Evolutionary conservation across 441 rosid species (phyloP).

Genomic region (Isatis lusitanica): DNA sequence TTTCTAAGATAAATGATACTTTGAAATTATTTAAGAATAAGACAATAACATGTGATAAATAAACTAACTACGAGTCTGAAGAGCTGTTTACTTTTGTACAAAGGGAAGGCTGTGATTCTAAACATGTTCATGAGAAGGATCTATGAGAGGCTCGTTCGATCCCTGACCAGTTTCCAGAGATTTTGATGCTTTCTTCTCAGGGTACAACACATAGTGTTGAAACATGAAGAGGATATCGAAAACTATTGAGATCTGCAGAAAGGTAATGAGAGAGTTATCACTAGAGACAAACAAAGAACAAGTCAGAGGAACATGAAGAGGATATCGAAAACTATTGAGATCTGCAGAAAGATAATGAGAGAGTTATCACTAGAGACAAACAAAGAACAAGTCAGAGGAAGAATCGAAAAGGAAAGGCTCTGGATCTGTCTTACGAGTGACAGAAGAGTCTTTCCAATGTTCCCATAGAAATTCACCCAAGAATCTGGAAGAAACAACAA

Average conservation of each 20-base stretch:
- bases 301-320: slow-evolving; percentile 69
- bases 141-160: slow-evolving; percentile 49
- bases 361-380: not conserved
- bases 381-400: not conserved
- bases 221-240: slow-evolving; percentile 79
- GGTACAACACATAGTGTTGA: slow-evolving; percentile 61
- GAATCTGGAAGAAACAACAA: slow-evolving; percentile 57
- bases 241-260: slow-evolving; percentile 66
- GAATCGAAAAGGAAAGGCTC: not conserved
- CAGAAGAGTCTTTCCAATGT: slow-evolving; percentile 79
- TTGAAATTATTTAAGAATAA: not conserved
- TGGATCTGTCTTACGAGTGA: slow-evolving; percentile 61
- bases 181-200: slow-evolving; percentile 39
- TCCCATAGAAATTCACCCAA: slow-evolving; percentile 96
- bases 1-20: too few relatives aligned
- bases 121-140: slow-evolving; percentile 49
- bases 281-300: not conserved
- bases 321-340: slow-evolving; percentile 73
- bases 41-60: not conserved
- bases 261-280: not conserved
- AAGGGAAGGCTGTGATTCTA: slow-evolving; percentile 42
- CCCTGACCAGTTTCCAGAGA: slow-evolving; percentile 39
- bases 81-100: slow-evolving; percentile 26
- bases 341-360: slow-evolving; percentile 43
- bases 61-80: too few relatives aligned